Percentiles rank a stretch among this genome's conserved stretches.
Conservation (phyloP, 1,139 yeast species). For the Hyphopichia khmerensis region DNA sequence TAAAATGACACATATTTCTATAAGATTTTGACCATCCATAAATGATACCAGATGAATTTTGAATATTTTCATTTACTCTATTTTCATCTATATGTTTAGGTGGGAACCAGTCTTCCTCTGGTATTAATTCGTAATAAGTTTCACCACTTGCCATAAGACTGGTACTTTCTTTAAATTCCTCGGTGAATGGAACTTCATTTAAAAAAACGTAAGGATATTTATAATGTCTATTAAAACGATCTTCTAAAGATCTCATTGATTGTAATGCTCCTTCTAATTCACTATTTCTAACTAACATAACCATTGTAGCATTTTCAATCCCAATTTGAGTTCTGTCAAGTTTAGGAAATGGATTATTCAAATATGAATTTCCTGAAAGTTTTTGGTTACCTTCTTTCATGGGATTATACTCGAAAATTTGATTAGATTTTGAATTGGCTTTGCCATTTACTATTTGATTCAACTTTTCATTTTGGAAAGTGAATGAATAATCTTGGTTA, state of each 20-base stretch:
- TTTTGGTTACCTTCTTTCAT: constrained; percentile 22
- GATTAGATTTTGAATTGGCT: not conserved
- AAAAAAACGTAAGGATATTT: constrained; percentile 49
- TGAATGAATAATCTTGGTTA: not conserved
- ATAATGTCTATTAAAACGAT: constrained; percentile 45
- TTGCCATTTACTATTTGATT: not conserved
- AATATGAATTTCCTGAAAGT: constrained; percentile 44
- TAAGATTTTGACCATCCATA: constrained; percentile 44
- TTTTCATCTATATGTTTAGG: constrained; percentile 36
- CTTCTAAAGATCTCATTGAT: constrained; percentile 47
- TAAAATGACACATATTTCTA: constrained; percentile 51
- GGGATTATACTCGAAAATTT: not conserved
- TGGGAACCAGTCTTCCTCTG: constrained; percentile 43
- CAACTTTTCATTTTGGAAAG: not conserved
- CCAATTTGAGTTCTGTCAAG: constrained; percentile 40
- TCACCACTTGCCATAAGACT: constrained; percentile 82
- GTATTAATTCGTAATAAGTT: constrained; percentile 50
- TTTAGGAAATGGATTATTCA: constrained; percentile 24
- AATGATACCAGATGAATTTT: constrained; percentile 27
- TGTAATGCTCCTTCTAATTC: constrained; percentile 42
- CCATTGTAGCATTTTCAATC: constrained; percentile 50
- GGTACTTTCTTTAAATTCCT: constrained; percentile 52
- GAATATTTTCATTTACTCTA: constrained; percentile 24
- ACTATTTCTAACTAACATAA: constrained; percentile 44
- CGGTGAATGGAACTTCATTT: constrained; percentile 43